Percentiles rank a stretch among this genome's conserved stretches.
Conservation (phyloP, 176 grass and related monocot species). For the Metroxylon sagu region DNA sequence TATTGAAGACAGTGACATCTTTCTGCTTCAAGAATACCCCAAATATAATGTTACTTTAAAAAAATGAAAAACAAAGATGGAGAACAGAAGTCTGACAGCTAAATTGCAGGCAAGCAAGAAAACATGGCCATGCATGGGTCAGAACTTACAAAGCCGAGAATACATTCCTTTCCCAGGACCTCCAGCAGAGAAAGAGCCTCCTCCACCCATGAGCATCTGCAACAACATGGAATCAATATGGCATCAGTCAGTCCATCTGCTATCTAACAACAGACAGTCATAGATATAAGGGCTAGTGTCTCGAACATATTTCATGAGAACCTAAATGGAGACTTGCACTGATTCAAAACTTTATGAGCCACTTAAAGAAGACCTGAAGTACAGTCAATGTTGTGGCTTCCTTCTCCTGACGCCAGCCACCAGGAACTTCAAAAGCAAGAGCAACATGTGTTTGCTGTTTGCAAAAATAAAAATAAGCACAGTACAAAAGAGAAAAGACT, state of each 20-base stretch:
- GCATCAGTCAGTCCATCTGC: too few relatives aligned
- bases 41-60: too few relatives aligned
- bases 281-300: too few relatives aligned
- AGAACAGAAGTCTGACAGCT: too few relatives aligned
- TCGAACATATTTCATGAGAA: too few relatives aligned
- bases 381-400: slow-evolving; percentile 54
- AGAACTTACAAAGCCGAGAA: slow-evolving; percentile 72
- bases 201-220: slow-evolving; percentile 93
- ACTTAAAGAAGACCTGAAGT: slow-evolving; percentile 51
- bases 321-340: background rate
- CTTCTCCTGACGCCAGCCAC: slow-evolving; percentile 68
- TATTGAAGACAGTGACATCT: too few relatives aligned
- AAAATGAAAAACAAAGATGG: too few relatives aligned
- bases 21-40: background rate
- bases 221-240: slow-evolving; percentile 6
- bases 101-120: too few relatives aligned
- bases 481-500: too few relatives aligned
- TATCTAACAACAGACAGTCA: too few relatives aligned
- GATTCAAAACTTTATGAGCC: slow-evolving; percentile 10
- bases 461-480: background rate
- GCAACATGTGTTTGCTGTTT: slow-evolving; percentile 52
- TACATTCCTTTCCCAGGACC: slow-evolving; percentile 92
- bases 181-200: slow-evolving; percentile 78
- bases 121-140: too few relatives aligned
- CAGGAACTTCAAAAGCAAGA: slow-evolving; percentile 76